phyloP scores from a whole-genome alignment of 768 basidiomycete species.

The Phlebiopsis flavidoalba region DNA sequence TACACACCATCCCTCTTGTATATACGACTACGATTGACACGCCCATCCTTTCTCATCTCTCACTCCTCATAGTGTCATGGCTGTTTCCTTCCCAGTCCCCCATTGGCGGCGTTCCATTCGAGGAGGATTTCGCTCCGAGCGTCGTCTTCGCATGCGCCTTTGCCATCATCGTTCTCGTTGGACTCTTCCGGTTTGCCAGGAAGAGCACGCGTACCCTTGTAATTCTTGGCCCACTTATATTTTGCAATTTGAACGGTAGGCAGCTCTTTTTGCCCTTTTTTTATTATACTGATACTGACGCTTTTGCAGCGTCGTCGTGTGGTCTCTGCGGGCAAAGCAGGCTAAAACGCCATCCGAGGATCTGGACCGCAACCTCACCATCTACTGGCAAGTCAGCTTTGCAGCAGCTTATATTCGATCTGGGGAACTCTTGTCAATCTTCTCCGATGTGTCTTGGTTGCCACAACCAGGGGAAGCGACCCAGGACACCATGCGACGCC shows the following conservation, averaged over 20 bases:
- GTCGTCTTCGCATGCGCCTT: conserved; percentile 20
- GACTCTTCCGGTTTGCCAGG: conserved; percentile 11
- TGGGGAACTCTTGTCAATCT: not conserved
- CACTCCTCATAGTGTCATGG: not conserved
- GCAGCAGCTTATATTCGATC: conserved; percentile 5
- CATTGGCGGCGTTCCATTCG: conserved; percentile 8
- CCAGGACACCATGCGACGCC: not conserved
- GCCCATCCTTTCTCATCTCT: not conserved
- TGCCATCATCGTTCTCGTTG: conserved; percentile 13
- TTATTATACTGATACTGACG: not conserved
- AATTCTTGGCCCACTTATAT: conserved; percentile 11
- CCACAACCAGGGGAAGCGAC: not conserved
- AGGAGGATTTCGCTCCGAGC: conserved; percentile 19
- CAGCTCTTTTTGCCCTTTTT: not conserved
- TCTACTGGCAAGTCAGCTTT: conserved; percentile 8
- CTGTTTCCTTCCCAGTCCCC: conserved; percentile 3
- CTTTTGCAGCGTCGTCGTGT: not conserved
- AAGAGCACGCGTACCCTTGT: conserved; percentile 11
- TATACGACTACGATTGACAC: not conserved
- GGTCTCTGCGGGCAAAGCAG: not conserved
- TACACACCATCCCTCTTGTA: not conserved
- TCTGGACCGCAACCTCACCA: not conserved
- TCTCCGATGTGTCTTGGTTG: conserved; percentile 8
- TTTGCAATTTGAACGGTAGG: conserved; percentile 20
- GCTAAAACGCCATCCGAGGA: conserved; percentile 5